Percentiles rank a stretch among this genome's conserved stretches.
Evolutionary conservation across 2,329 filamentous ascomycete species (phyloP).

Genomic region (Didymella lethalis): DNA sequence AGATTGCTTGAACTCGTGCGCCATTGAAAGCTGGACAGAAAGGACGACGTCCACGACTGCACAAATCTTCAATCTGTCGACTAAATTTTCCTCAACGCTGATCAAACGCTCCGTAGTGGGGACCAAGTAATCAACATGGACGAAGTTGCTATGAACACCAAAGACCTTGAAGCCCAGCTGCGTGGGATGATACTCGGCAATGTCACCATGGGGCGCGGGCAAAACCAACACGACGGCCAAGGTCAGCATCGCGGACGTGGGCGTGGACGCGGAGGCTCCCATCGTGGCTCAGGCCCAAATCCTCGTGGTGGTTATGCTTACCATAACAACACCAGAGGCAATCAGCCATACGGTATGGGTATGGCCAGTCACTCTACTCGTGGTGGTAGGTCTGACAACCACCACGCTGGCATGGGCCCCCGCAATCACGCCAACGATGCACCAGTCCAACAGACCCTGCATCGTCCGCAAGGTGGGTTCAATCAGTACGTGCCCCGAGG

Average conservation of each 20-base stretch:
- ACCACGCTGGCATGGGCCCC: slow-evolving; percentile 11
- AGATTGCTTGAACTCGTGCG: background rate
- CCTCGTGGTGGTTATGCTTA: slow-evolving; percentile 18
- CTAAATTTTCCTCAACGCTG: background rate
- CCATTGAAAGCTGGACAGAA: background rate
- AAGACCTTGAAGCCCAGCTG: slow-evolving; percentile 61
- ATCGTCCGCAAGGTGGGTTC: slow-evolving; percentile 29
- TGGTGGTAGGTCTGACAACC: slow-evolving; percentile 20
- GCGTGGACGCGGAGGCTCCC: slow-evolving; percentile 28
- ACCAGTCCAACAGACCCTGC: slow-evolving; percentile 29
- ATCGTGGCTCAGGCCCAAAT: slow-evolving; percentile 22
- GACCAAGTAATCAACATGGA: slow-evolving; percentile 29
- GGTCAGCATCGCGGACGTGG: slow-evolving; percentile 36
- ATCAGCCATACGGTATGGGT: slow-evolving; percentile 14
- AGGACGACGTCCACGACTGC: background rate
- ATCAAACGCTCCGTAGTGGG: background rate
- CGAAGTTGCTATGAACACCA: slow-evolving; percentile 18
- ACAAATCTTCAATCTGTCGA: background rate
- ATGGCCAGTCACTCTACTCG: slow-evolving; percentile 13
- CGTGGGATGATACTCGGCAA: slow-evolving; percentile 68
- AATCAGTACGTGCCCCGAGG: slow-evolving; percentile 3
- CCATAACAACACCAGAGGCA: slow-evolving; percentile 19
- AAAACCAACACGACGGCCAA: slow-evolving; percentile 27
- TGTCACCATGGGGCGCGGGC: slow-evolving; percentile 42
- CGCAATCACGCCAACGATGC: slow-evolving; percentile 8